These are phyloP conservation scores for Aureobasidium sp. DNA, from an alignment of 2,329 filamentous ascomycete genomes.

Conservation along the genomic window DNA sequence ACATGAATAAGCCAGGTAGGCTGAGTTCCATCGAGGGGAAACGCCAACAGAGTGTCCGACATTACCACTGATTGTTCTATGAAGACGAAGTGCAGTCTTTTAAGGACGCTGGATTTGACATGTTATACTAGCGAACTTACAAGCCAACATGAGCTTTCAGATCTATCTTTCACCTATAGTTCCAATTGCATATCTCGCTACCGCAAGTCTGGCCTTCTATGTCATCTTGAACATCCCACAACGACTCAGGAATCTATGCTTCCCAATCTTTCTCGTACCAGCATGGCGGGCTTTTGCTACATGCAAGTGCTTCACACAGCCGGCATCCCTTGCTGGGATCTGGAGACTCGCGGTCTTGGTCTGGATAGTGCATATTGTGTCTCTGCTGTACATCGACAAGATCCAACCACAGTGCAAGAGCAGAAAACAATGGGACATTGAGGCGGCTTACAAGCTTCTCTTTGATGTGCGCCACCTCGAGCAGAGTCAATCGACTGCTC, in stretches of 20 bases:
- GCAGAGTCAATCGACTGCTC: not conserved
- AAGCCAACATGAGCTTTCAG: not conserved
- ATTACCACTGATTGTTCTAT: not conserved
- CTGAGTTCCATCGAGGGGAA: not conserved
- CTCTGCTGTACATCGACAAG: not conserved
- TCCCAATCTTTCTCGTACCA: not conserved
- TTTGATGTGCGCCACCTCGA: not conserved
- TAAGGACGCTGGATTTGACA: not conserved
- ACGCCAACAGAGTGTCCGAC: not conserved
- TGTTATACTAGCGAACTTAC: not conserved
- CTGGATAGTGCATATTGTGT: not conserved
- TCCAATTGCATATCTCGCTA: not conserved
- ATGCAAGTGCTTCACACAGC: not conserved
- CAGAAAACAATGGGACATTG: not conserved
- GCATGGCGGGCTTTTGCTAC: conserved; percentile 1
- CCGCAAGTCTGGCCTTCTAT: not conserved
- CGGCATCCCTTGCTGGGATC: not conserved
- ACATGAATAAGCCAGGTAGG: not conserved
- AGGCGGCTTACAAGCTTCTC: not conserved
- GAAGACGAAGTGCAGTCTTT: not conserved
- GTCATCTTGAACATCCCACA: not conserved
- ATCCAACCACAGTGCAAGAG: not conserved
- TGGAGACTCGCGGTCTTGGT: not conserved
- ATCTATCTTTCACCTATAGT: not conserved
- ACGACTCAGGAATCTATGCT: not conserved